These are phyloP conservation scores for Suillus bovinus DNA, from an alignment of 768 basidiomycete species.

Conservation along the genomic window DNA sequence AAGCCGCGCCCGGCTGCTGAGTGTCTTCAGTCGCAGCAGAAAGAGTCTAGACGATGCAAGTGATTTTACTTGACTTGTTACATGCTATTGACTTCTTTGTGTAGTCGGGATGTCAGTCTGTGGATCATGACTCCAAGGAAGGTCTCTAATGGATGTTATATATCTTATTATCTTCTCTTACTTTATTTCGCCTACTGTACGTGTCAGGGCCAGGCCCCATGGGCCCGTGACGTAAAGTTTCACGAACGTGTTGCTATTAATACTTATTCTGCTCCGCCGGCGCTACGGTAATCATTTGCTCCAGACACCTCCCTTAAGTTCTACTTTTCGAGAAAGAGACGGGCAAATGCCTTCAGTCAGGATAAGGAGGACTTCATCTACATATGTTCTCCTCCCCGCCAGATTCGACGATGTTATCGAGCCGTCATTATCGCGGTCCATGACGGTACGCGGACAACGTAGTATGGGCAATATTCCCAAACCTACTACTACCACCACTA, in stretches of 20 bases:
- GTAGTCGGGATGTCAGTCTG: not conserved
- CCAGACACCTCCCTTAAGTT: not conserved
- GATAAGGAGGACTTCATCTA: conserved; percentile 31
- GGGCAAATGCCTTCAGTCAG: conserved; percentile 48
- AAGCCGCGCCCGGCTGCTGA: conserved; percentile 32
- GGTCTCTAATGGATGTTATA: not conserved
- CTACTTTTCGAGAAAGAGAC: not conserved
- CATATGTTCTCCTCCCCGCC: not conserved
- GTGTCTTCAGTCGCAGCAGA: conserved; percentile 29
- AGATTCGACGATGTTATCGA: conserved; percentile 1
- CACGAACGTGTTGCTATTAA: not conserved
- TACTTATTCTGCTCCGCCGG: not conserved
- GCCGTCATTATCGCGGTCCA: not conserved
- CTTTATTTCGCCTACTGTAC: not conserved
- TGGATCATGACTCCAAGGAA: not conserved
- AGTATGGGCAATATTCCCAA: conserved; percentile 2
- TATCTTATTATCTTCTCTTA: not conserved
- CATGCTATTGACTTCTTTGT: not conserved
- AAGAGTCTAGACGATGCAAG: conserved; percentile 9
- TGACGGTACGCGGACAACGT: conserved; percentile 3
- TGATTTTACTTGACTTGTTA: conserved; percentile 10
- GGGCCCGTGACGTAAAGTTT: not conserved
- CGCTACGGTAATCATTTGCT: not conserved
- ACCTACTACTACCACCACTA: no score
- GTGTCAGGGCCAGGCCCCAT: not conserved